These are phyloP conservation scores for Pholiota microspora DNA, from an alignment of 768 basidiomycete species.

Conservation along the genomic window DNA sequence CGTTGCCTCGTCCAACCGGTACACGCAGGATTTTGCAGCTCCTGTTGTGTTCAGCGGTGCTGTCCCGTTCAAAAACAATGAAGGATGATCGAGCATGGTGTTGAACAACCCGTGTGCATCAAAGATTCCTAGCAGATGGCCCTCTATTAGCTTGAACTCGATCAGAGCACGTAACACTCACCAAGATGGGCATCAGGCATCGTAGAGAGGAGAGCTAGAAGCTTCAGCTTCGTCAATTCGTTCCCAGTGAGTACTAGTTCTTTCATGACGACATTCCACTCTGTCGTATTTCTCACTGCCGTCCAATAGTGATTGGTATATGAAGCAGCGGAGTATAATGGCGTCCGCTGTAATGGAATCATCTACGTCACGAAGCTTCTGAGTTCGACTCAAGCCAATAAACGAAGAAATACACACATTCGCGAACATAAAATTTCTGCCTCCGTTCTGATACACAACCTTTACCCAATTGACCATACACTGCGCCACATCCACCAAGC, in stretches of 20 bases:
- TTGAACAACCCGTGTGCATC: conserved; percentile 58
- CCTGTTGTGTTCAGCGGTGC: conserved; percentile 59
- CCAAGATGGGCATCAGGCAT: conserved; percentile 56
- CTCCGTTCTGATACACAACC: conserved; percentile 52
- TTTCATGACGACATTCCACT: conserved; percentile 53
- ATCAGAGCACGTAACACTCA: conserved; percentile 21
- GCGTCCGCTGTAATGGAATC: conserved; percentile 49
- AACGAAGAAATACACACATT: conserved; percentile 41
- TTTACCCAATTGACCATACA: conserved; percentile 63
- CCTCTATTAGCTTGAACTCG: background rate
- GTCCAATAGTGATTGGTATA: conserved; percentile 52
- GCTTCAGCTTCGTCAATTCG: conserved; percentile 45
- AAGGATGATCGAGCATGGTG: conserved; percentile 52
- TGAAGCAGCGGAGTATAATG: conserved; percentile 43
- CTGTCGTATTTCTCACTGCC: conserved; percentile 47
- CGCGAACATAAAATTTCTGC: conserved; percentile 65
- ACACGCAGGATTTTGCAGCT: conserved; percentile 45
- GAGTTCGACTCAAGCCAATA: background rate
- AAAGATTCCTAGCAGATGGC: conserved; percentile 42
- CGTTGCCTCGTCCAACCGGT: conserved; percentile 27
- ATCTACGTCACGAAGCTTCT: conserved; percentile 36
- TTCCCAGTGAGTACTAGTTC: conserved; percentile 53
- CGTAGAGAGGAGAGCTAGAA: conserved; percentile 40
- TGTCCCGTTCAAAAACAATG: conserved; percentile 58
- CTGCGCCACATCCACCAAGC: conserved; percentile 52